phyloP scores from a whole-genome alignment of 352 stramenopile genomes.

The Discostella stelligera region DNA sequence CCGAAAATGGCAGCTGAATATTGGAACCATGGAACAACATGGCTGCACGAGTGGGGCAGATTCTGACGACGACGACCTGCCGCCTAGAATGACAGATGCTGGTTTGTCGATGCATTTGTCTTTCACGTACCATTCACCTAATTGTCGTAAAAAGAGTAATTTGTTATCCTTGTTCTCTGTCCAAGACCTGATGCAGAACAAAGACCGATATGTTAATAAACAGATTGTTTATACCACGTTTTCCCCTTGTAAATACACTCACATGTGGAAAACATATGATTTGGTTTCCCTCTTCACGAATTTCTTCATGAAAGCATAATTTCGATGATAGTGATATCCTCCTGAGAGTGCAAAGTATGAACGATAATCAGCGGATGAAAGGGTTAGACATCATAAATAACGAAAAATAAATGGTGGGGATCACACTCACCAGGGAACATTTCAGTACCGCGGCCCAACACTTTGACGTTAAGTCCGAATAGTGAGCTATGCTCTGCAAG shows the following conservation, averaged over 20 bases:
- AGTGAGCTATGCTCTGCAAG: constrained; percentile 72
- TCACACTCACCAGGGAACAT: constrained; percentile 74
- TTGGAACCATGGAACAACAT: constrained; percentile 62
- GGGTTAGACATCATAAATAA: not conserved
- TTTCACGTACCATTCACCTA: constrained; percentile 77
- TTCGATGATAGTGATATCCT: constrained; percentile 52
- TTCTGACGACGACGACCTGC: not conserved
- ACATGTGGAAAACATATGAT: constrained; percentile 83
- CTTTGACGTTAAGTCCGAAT: constrained; percentile 77
- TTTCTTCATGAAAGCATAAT: constrained; percentile 66
- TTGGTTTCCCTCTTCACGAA: constrained; percentile 56
- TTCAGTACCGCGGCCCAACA: constrained; percentile 58
- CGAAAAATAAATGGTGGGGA: constrained; percentile 13
- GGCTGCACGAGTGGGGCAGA: constrained; percentile 21
- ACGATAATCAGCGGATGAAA: not conserved
- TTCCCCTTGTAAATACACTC: constrained; percentile 18
- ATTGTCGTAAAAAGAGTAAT: constrained; percentile 55
- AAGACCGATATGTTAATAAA: constrained; percentile 3
- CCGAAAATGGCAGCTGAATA: constrained; percentile 71
- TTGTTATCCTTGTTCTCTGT: constrained; percentile 69
- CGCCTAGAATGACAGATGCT: constrained; percentile 38
- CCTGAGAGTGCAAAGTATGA: constrained; percentile 1
- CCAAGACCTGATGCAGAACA: constrained; percentile 51
- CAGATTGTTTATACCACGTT: not conserved
- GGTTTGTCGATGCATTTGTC: constrained; percentile 57